Evolutionary conservation across 495 filamentous ascomycete species (phyloP).

Genomic region (Podospora tetraspora): DNA sequence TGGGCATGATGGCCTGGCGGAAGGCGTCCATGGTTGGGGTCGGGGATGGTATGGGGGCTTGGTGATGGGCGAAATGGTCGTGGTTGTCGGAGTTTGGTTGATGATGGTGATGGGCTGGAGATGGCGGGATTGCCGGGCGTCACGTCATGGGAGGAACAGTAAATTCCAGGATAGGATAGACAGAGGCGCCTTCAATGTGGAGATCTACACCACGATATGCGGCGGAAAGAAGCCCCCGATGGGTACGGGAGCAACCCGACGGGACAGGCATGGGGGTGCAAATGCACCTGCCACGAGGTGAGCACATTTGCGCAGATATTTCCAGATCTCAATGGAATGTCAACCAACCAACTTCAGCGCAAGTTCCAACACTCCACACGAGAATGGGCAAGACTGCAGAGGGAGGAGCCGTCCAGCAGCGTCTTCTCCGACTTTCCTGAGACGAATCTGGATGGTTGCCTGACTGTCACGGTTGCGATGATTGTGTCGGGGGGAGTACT

Average conservation of each 20-base stretch:
- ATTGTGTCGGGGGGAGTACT: background rate
- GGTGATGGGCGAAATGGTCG: too few relatives aligned
- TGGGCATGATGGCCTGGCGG: background rate
- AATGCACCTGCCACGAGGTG: background rate
- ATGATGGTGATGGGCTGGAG: background rate
- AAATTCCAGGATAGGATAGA: too few relatives aligned
- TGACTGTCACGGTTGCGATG: background rate
- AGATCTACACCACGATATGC: too few relatives aligned
- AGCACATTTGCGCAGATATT: background rate
- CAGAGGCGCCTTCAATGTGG: background rate
- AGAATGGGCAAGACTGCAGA: background rate
- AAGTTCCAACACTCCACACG: background rate
- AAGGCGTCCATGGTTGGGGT: background rate
- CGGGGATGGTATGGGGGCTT: background rate
- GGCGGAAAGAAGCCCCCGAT: too few relatives aligned
- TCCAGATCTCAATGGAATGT: slow-evolving; percentile 11
- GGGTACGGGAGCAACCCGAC: too few relatives aligned
- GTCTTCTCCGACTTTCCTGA: too few relatives aligned
- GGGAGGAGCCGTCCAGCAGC: too few relatives aligned
- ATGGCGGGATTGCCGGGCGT: background rate
- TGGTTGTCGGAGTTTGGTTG: too few relatives aligned
- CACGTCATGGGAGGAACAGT: background rate
- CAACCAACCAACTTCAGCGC: background rate
- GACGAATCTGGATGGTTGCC: background rate
- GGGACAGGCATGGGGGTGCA: background rate